Evolutionary conservation across 2,329 filamentous ascomycete species (phyloP).

Genomic region (Penicillium nordicum): DNA sequence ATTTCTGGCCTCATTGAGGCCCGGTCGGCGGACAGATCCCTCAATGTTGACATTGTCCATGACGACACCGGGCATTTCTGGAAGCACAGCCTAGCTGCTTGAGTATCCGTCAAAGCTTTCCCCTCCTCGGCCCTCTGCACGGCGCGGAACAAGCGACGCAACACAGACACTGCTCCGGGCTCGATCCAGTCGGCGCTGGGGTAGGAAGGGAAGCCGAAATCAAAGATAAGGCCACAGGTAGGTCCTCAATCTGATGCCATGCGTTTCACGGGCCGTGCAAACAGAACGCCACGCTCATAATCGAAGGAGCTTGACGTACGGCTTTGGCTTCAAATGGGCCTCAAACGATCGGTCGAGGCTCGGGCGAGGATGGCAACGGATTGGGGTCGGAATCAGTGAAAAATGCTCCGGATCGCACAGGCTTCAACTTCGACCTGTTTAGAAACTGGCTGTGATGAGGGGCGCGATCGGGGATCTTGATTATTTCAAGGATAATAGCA

Average conservation of each 20-base stretch:
- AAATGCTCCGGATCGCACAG: not conserved
- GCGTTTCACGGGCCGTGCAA: conserved; percentile 22
- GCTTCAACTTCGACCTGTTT: not conserved
- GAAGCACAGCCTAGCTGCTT: conserved; percentile 8
- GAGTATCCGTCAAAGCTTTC: conserved; percentile 19
- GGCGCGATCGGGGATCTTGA: not conserved
- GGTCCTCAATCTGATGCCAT: conserved; percentile 28
- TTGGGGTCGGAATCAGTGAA: not conserved
- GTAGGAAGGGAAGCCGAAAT: conserved; percentile 27
- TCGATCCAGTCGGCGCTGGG: conserved; percentile 18
- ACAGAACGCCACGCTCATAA: conserved; percentile 23
- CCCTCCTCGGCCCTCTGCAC: conserved; percentile 31
- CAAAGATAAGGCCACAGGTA: conserved; percentile 15
- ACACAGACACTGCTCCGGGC: conserved; percentile 15
- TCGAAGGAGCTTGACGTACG: conserved; percentile 15
- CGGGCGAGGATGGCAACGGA: not conserved
- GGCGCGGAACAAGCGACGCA: conserved; percentile 24
- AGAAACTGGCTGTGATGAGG: not conserved
- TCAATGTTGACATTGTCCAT: conserved; percentile 38
- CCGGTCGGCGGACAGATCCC: conserved; percentile 25
- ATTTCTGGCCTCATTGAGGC: conserved; percentile 25
- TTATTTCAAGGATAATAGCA: conserved; percentile 1
- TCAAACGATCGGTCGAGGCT: not conserved
- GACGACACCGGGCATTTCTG: conserved; percentile 44
- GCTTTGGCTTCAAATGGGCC: conserved; percentile 1